These are phyloP conservation scores for Xylaria hypoxylon DNA, from an alignment of 2,329 filamentous ascomycete species.

Conservation along the genomic window DNA sequence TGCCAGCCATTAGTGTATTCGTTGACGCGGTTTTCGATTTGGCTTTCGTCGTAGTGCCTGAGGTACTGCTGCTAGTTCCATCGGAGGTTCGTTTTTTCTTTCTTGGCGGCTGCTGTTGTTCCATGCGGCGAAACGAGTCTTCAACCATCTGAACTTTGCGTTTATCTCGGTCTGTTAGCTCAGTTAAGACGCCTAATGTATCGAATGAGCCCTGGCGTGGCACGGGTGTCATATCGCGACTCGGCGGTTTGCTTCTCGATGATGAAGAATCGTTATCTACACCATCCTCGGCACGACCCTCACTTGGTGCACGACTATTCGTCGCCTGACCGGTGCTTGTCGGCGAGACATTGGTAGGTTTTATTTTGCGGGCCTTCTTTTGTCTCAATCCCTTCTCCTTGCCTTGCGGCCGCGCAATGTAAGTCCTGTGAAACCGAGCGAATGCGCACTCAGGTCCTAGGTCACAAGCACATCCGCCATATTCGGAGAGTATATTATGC, in stretches of 20 bases:
- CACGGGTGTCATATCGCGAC: slow-evolving; percentile 72
- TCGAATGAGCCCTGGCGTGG: slow-evolving; percentile 70
- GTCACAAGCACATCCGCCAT: slow-evolving; percentile 83
- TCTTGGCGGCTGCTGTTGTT: slow-evolving; percentile 66
- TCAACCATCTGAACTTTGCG: slow-evolving; percentile 75
- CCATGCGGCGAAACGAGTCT: slow-evolving; percentile 72
- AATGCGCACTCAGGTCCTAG: slow-evolving; percentile 72
- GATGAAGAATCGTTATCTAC: slow-evolving; percentile 67
- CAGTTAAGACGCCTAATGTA: slow-evolving; percentile 69
- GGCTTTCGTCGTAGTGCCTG: slow-evolving; percentile 52
- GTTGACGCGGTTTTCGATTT: slow-evolving; percentile 51
- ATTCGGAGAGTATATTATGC: slow-evolving; percentile 77
- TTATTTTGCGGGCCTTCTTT: slow-evolving; percentile 67
- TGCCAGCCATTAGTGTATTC: slow-evolving; percentile 45
- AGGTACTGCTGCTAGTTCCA: slow-evolving; percentile 54
- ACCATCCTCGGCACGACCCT: slow-evolving; percentile 68
- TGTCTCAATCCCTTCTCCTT: slow-evolving; percentile 54
- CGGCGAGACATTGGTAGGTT: slow-evolving; percentile 67
- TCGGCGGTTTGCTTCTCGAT: slow-evolving; percentile 72
- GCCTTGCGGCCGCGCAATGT: slow-evolving; percentile 60
- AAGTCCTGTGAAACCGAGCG: slow-evolving; percentile 70
- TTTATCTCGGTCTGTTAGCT: slow-evolving; percentile 74
- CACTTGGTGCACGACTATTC: slow-evolving; percentile 73
- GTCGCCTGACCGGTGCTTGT: slow-evolving; percentile 71
- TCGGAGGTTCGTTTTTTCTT: slow-evolving; percentile 74